A percentile compares a stretch with the other conserved stretches of the same genome.
Conservation (phyloP, 306 rosid genomes). For the Astragalus glycyphyllos region DNA sequence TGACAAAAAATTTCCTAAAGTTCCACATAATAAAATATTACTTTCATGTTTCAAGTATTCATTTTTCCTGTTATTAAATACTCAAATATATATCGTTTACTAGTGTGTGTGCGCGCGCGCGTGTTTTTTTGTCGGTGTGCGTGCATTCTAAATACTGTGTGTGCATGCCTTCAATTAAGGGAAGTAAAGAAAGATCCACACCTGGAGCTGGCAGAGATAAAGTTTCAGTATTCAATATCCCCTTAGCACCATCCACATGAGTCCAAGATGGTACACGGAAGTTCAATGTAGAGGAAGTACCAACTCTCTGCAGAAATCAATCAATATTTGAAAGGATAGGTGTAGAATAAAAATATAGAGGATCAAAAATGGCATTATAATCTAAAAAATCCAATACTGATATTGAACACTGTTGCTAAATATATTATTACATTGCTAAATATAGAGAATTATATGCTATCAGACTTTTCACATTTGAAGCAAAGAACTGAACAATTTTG, state of each 20-base stretch:
- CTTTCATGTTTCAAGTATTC: slow-evolving; percentile 23
- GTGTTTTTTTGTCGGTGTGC: neutral
- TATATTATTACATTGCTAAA: too few species aligned
- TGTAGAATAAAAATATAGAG: neutral
- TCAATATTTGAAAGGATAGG: slow-evolving; percentile 3
- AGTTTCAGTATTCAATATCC: slow-evolving; percentile 50
- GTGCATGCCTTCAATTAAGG: neutral
- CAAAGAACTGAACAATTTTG: neutral
- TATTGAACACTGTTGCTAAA: too few species aligned
- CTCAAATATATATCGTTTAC: too few species aligned
- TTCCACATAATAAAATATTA: slow-evolving; percentile 27
- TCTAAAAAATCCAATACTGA: neutral
- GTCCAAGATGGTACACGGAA: slow-evolving; percentile 88
- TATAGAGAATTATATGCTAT: neutral
- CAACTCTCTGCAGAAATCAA: slow-evolving; percentile 50
- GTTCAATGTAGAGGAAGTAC: slow-evolving; percentile 59
- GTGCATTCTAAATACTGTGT: too few species aligned
- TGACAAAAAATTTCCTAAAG: slow-evolving; percentile 67
- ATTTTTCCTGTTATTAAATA: neutral
- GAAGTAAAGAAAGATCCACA: slow-evolving; percentile 38
- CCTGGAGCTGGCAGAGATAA: slow-evolving; percentile 65
- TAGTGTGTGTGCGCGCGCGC: too few species aligned
- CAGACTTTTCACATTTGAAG: neutral
- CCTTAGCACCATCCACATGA: slow-evolving; percentile 50
- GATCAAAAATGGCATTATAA: too few species aligned